Conservation (phyloP, 1,284 basidiomycete genomes). For the Crepidotus sp. region DNA sequence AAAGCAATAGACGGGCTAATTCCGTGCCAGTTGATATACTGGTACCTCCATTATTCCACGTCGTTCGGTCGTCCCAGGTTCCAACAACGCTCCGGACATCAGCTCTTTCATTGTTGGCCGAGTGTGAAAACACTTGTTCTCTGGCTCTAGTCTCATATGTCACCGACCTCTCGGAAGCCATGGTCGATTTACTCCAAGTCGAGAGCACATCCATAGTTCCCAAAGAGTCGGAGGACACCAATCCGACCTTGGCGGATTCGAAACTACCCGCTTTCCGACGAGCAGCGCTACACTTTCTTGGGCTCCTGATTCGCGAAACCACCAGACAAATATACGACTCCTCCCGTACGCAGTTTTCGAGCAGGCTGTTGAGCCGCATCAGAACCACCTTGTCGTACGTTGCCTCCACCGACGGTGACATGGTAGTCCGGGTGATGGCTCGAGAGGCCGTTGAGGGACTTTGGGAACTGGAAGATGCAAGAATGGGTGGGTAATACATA, state of each 20-base stretch:
- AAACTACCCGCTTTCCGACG: constrained; percentile 76
- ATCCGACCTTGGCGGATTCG: constrained; percentile 47
- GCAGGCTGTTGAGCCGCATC: constrained; percentile 41
- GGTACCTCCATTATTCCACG: constrained; percentile 58
- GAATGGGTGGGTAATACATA: constrained; percentile 33
- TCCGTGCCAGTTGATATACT: constrained; percentile 48
- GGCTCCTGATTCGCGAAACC: constrained; percentile 50
- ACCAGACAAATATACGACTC: constrained; percentile 41
- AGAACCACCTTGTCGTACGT: constrained; percentile 64
- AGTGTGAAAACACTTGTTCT: constrained; percentile 58
- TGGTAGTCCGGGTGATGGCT: constrained; percentile 70
- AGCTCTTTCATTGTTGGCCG: constrained; percentile 72
- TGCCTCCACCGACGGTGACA: constrained; percentile 64
- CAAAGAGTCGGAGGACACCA: constrained; percentile 36
- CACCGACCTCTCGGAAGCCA: constrained; percentile 51
- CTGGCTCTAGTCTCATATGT: constrained; percentile 58
- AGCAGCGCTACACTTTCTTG: constrained; percentile 73
- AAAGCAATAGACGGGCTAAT: neutral
- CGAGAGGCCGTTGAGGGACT: constrained; percentile 58
- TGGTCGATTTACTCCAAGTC: constrained; percentile 73
- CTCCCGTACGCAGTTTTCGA: constrained; percentile 25
- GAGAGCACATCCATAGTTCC: constrained; percentile 36
- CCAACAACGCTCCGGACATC: constrained; percentile 76
- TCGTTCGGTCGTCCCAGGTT: constrained; percentile 49
- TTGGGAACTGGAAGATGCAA: constrained; percentile 41